phyloP scores from a whole-genome alignment of 2,329 filamentous ascomycete genomes.

The Colletotrichum sp. region DNA sequence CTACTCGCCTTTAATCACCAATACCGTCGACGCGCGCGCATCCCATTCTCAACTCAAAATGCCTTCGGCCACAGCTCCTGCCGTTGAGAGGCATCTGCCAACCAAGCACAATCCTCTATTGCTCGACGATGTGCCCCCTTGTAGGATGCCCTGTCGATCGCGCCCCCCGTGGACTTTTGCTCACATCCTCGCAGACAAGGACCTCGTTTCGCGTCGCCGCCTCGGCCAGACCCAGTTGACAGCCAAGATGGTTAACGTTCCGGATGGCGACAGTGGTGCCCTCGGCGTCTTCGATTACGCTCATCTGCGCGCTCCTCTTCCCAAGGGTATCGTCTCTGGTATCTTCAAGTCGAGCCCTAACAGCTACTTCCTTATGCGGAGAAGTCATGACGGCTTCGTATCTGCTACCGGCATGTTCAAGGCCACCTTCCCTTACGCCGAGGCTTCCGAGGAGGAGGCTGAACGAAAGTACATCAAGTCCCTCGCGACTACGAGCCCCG shows the following conservation, averaged over 20 bases:
- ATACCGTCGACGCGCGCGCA: not conserved
- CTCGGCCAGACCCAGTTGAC: constrained; percentile 92
- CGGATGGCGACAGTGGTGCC: constrained; percentile 74
- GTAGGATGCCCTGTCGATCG: constrained; percentile 47
- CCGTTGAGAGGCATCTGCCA: constrained; percentile 56
- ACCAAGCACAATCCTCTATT: constrained; percentile 70
- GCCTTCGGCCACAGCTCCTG: constrained; percentile 39
- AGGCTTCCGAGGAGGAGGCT: constrained; percentile 71
- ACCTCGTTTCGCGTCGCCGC: constrained; percentile 83
- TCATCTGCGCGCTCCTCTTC: constrained; percentile 89
- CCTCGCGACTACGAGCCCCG: constrained; percentile 78
- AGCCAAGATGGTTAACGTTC: constrained; percentile 78
- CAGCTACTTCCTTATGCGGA: constrained; percentile 96
- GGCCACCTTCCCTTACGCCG: constrained; percentile 82
- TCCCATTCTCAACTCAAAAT: not conserved
- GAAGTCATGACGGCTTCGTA: constrained; percentile 83
- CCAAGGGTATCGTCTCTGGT: constrained; percentile 88
- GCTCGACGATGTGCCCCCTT: constrained; percentile 65
- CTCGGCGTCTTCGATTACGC: constrained; percentile 94
- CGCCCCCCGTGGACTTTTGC: constrained; percentile 22
- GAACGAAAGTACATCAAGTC: constrained; percentile 88
- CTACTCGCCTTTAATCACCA: not conserved
- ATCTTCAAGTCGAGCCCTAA: constrained; percentile 91
- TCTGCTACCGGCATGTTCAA: constrained; percentile 94
- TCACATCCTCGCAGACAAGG: constrained; percentile 58